Base-by-base conservation (phyloP, 2,329 filamentous ascomycete species). In the Cordyceps farinosa region DNA sequence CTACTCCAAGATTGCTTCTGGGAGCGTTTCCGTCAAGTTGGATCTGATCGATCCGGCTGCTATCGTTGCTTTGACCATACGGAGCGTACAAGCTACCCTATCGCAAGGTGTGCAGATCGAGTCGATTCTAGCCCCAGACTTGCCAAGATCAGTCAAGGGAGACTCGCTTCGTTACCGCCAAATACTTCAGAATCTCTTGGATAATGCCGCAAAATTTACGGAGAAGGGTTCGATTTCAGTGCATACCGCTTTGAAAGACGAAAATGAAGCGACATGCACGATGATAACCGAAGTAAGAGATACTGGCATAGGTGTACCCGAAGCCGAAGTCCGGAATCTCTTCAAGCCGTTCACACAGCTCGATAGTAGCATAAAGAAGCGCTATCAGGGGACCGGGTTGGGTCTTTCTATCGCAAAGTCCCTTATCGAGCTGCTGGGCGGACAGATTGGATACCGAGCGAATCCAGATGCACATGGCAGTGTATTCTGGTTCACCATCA, bases 151-250 rank as follows among this genome's bases (percentile, higher is more conserved):
- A 11, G 76, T 82, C 3, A 78, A 80, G 65, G 84, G 85, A 5
- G 86, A 88, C 65, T 80, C 84, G 4, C 76, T 87, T 5, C 80
- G 85, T 17, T 87, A 84, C 67, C 82, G 85, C 9, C 85, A 88
- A 66, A 82, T 87, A 17, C 69, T 87, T n/a, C 83, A 87, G 66
- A 88, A 88, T 66, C 75, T 88, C 5, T 74, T 87, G 17, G 78
- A 80, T 17, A 88, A 88, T 67, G 85, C 85, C 1, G 79, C 80
- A 50, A 88, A 88, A 66, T 87, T 87, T 67, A 88, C 85, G 4
- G 82, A 86, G 29, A 72, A 77, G 38, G 85, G 85, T 0, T 78
- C 77, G 63, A 78, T 87, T 40, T 73, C 75, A 1, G 75, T 87
- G 11, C 69, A 72, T 2, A 75, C 77, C 0, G 75, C 73, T 0